Evolutionary conservation across 2,329 filamentous ascomycete species (phyloP).

Genomic region (Ambrosiella cleistominuta): DNA sequence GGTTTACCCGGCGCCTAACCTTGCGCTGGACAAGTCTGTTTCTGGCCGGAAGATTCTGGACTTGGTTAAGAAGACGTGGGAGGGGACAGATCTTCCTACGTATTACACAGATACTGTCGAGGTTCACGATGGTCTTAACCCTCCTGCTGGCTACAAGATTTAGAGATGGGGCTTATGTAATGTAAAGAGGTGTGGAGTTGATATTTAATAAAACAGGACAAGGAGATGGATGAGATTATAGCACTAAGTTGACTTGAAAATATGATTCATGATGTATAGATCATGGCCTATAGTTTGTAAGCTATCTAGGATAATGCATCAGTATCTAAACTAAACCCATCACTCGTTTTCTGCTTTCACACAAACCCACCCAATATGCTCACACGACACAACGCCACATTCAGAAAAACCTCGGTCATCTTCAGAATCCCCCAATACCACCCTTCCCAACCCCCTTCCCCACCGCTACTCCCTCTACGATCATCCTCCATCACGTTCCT

Average conservation of each 20-base stretch:
- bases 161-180: neutral
- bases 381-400: no score
- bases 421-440: no score
- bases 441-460: no score
- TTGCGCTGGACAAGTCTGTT: conserved; percentile 20
- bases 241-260: neutral
- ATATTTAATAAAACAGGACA: neutral
- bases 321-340: no score
- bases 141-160: conserved; percentile 18
- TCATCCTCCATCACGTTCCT: no score
- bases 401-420: no score
- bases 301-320: no score
- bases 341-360: no score
- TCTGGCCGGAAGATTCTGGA: conserved; percentile 22
- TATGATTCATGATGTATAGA: neutral
- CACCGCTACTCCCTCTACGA: no score
- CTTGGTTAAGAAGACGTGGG: conserved; percentile 23
- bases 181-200: neutral
- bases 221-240: neutral
- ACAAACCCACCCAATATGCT: no score
- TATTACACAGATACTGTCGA: conserved; percentile 27
- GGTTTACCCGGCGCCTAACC: conserved; percentile 25
- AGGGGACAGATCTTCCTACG: conserved; percentile 21
- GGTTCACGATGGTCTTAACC: conserved; percentile 26
- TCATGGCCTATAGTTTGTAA: neutral